phyloP scores from a whole-genome alignment of 2,329 filamentous ascomycete genomes.

The Neopestalotiopsis sp. region DNA sequence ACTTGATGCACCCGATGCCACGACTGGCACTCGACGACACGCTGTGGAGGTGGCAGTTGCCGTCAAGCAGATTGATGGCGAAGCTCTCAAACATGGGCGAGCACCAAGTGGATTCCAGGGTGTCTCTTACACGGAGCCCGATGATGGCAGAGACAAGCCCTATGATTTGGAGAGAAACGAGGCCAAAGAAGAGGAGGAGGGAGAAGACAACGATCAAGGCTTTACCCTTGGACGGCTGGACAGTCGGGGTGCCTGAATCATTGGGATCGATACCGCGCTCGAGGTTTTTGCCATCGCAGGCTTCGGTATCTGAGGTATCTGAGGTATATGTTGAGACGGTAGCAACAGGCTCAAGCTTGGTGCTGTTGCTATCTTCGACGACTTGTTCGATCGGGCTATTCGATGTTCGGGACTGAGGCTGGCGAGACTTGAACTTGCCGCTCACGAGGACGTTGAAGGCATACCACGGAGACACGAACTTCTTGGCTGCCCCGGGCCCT shows the following conservation, averaged over 20 bases:
- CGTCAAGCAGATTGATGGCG: conserved; percentile 16
- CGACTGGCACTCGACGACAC: conserved; percentile 18
- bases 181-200: conserved; percentile 16
- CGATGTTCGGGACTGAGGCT: not conserved
- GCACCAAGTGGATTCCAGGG: conserved; percentile 21
- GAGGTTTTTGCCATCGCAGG: no score
- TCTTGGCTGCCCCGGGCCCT: not conserved
- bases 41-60: conserved; percentile 15
- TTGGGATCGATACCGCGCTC: no score
- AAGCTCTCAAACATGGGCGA: conserved; percentile 23
- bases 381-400: not conserved
- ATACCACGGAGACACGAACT: not conserved
- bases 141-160: conserved; percentile 19
- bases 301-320: no score
- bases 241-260: not conserved
- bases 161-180: conserved; percentile 21
- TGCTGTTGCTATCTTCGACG: not conserved
- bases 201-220: conserved; percentile 21
- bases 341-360: not conserved
- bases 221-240: conserved; percentile 8
- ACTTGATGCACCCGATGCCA: conserved; percentile 21
- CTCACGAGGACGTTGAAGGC: not conserved
- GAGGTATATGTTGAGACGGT: no score
- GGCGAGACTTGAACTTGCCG: not conserved
- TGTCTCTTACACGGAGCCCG: not conserved